A percentile compares a stretch with the other conserved stretches of the same genome.
These are phyloP conservation scores for Coemansia sp. DNA, from an alignment of 192 early-diverging fungal genomes.

Conservation along the genomic window DNA sequence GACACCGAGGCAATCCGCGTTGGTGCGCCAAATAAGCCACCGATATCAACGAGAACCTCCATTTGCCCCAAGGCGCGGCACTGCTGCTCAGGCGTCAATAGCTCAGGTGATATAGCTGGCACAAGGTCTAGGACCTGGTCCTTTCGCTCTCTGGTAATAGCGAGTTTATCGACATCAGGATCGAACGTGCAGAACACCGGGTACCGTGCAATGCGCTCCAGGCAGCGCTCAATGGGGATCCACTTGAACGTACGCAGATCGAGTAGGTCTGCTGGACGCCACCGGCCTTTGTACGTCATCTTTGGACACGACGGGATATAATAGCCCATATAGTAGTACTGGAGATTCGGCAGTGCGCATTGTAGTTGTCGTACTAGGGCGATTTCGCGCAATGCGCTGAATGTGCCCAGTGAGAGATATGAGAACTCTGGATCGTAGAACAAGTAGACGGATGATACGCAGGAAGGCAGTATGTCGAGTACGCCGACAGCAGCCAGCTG, in stretches of 20 bases:
- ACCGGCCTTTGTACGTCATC: slow-evolving; percentile 95
- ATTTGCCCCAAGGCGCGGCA: background rate
- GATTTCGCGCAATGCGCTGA: slow-evolving; percentile 85
- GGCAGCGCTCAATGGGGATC: slow-evolving; percentile 46
- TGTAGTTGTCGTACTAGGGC: slow-evolving; percentile 60
- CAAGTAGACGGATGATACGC: slow-evolving; percentile 92
- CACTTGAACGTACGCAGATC: slow-evolving; percentile 65
- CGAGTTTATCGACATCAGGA: slow-evolving; percentile 16
- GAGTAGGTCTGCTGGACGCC: slow-evolving; percentile 79
- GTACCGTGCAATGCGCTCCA: slow-evolving; percentile 40
- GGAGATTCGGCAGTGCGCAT: slow-evolving; percentile 48
- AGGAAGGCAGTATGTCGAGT: slow-evolving; percentile 86
- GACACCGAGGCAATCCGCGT: background rate
- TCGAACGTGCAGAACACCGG: slow-evolving; percentile 46
- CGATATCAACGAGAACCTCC: slow-evolving; percentile 1
- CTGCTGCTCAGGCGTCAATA: background rate
- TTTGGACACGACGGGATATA: slow-evolving; percentile 91
- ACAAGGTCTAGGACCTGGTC: slow-evolving; percentile 10
- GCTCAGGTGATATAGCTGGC: slow-evolving; percentile 16
- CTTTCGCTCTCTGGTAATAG: slow-evolving; percentile 19
- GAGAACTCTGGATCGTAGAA: slow-evolving; percentile 90
- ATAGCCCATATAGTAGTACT: slow-evolving; percentile 95
- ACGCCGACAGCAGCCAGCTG: slow-evolving; percentile 88
- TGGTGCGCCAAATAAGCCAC: background rate
- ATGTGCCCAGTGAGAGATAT: slow-evolving; percentile 80